phyloP scores from a whole-genome alignment of 1,139 yeast genomes.

The Taphrina communis region DNA sequence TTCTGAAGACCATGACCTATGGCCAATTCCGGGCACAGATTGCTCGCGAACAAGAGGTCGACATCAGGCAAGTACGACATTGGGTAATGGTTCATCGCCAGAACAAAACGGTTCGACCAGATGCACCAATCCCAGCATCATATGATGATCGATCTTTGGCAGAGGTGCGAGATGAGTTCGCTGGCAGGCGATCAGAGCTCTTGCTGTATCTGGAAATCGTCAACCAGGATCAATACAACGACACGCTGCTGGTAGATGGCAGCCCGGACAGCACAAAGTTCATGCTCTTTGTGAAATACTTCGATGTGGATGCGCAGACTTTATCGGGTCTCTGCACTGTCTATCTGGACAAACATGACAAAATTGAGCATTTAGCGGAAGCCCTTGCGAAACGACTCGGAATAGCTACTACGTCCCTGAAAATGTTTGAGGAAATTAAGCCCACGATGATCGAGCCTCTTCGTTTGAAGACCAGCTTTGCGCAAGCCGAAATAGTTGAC shows the following conservation, averaged over 20 bases:
- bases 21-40: conserved; percentile 60
- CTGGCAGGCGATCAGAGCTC: conserved; percentile 27
- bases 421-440: conserved; percentile 72
- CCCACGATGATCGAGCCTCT: conserved; percentile 66
- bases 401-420: conserved; percentile 54
- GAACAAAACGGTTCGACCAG: conserved; percentile 75
- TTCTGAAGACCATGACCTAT: conserved; percentile 65
- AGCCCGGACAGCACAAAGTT: conserved; percentile 47
- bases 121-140: conserved; percentile 56
- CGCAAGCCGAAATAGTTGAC: conserved; percentile 68
- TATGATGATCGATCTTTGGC: conserved; percentile 27
- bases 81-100: conserved; percentile 73
- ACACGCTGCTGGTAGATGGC: conserved; percentile 29
- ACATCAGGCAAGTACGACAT: conserved; percentile 58
- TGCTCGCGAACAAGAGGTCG: conserved; percentile 57
- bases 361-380: conserved; percentile 57
- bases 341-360: conserved; percentile 61
- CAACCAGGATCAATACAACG: conserved; percentile 33
- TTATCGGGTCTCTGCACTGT: conserved; percentile 69
- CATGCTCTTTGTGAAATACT: conserved; percentile 70
- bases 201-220: conserved; percentile 39
- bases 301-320: conserved; percentile 63
- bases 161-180: conserved; percentile 40
- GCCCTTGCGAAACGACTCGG: conserved; percentile 59
- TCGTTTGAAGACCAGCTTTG: conserved; percentile 57